These are phyloP conservation scores for Tolypocladium endophyticum DNA, from an alignment of 2,329 filamentous ascomycete species.

Conservation along the genomic window DNA sequence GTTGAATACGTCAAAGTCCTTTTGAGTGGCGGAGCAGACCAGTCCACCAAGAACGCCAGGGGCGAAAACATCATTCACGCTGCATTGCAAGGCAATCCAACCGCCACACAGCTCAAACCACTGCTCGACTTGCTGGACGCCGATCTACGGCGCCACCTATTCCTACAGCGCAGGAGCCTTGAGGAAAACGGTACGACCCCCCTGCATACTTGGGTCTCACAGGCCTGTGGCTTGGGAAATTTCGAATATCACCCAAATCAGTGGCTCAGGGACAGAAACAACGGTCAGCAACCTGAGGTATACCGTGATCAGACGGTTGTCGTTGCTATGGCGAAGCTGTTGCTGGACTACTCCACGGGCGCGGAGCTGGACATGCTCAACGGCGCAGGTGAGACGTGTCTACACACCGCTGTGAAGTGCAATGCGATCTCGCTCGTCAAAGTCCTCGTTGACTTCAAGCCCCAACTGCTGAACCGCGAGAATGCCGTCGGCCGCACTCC, in stretches of 20 bases:
- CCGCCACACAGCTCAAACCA: slow-evolving; percentile 23
- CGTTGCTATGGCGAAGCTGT: slow-evolving; percentile 31
- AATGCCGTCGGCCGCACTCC: slow-evolving; percentile 70
- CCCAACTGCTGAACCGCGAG: slow-evolving; percentile 55
- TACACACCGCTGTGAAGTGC: slow-evolving; percentile 45
- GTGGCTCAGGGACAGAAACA: slow-evolving; percentile 5
- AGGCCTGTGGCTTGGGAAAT: slow-evolving; percentile 10
- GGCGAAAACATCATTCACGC: slow-evolving; percentile 62
- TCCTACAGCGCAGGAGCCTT: slow-evolving; percentile 45
- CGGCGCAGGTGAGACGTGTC: slow-evolving; percentile 52
- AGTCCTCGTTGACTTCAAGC: slow-evolving; percentile 41
- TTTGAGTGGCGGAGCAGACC: slow-evolving; percentile 58
- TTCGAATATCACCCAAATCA: slow-evolving; percentile 4
- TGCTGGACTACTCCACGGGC: slow-evolving; percentile 47
- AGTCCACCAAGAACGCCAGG: slow-evolving; percentile 47
- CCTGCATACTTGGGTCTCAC: slow-evolving; percentile 47
- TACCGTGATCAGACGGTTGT: slow-evolving; percentile 20
- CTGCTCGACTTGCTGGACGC: slow-evolving; percentile 50
- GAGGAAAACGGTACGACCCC: slow-evolving; percentile 48
- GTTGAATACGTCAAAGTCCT: slow-evolving; percentile 48
- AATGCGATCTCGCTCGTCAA: slow-evolving; percentile 24
- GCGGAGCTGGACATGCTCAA: slow-evolving; percentile 48
- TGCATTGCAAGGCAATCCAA: slow-evolving; percentile 25
- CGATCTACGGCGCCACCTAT: slow-evolving; percentile 44
- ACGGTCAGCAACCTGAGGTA: slow-evolving; percentile 2